A percentile compares a stretch with the other conserved stretches of the same genome.
These are phyloP conservation scores for Posidonia australis DNA, from an alignment of 106 monocot species.

Conservation along the genomic window DNA sequence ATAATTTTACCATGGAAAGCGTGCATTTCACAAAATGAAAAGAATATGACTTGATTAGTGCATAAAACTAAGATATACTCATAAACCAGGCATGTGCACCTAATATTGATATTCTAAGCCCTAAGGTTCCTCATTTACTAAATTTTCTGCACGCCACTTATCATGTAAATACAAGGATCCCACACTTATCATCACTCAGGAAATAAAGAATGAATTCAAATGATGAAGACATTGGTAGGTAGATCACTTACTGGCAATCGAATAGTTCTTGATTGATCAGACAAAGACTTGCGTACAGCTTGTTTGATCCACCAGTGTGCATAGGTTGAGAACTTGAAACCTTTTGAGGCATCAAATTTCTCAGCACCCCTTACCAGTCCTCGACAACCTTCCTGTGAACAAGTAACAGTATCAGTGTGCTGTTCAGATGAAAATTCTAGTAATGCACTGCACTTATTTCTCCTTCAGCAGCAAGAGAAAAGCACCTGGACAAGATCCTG, in stretches of 20 bases:
- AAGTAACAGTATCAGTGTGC: conserved; percentile 14
- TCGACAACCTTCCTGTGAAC: conserved; percentile 75
- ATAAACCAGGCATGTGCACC: too few relatives aligned
- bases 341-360: conserved; percentile 98
- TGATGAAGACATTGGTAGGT: not conserved
- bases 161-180: too few relatives aligned
- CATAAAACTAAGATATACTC: too few relatives aligned
- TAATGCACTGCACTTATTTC: not conserved
- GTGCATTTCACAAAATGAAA: too few relatives aligned
- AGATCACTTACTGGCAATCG: conserved; percentile 66
- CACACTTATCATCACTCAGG: too few relatives aligned
- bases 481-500: conserved; percentile 98
- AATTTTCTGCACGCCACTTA: too few relatives aligned
- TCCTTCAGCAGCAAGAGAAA: not conserved
- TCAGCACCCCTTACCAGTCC: conserved; percentile 84
- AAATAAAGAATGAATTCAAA: too few relatives aligned
- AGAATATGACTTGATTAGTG: too few relatives aligned
- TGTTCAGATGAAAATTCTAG: too few relatives aligned
- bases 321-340: conserved; percentile 96
- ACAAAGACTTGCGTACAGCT: conserved; percentile 81
- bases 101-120: too few relatives aligned
- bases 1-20: too few relatives aligned
- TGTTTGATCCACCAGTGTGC: conserved; percentile 99
- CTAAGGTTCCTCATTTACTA: too few relatives aligned
- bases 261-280: conserved; percentile 84